Evolutionary conservation across 2,329 filamentous ascomycete species (phyloP).

Genomic region (Penicillium aurantiogriseum): DNA sequence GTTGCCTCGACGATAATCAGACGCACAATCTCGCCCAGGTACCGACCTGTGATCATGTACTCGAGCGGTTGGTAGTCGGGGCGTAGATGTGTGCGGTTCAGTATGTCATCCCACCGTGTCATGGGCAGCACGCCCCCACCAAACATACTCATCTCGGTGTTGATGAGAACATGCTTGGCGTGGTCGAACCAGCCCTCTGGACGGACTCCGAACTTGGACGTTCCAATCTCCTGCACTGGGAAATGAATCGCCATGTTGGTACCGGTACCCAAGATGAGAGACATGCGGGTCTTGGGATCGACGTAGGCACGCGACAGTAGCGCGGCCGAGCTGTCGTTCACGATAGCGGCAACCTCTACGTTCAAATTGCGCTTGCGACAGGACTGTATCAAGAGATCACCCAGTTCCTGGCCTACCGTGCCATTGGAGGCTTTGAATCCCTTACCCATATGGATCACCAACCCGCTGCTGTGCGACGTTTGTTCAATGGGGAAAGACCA

Average conservation of each 20-base stretch:
- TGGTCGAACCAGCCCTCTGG: constrained; percentile 55
- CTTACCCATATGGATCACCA: constrained; percentile 63
- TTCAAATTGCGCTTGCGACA: constrained; percentile 56
- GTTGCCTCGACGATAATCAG: constrained; percentile 62
- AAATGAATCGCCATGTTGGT: constrained; percentile 65
- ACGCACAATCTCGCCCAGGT: constrained; percentile 63
- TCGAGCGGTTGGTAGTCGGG: constrained; percentile 66
- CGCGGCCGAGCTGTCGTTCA: constrained; percentile 64
- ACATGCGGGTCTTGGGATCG: constrained; percentile 60
- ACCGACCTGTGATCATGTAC: constrained; percentile 62
- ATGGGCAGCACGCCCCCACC: constrained; percentile 56
- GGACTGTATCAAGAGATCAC: constrained; percentile 58
- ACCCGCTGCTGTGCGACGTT: constrained; percentile 58
- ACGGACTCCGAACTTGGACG: constrained; percentile 56
- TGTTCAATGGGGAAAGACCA: constrained; percentile 68
- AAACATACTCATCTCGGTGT: constrained; percentile 67
- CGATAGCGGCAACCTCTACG: constrained; percentile 60
- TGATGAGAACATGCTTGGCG: constrained; percentile 62
- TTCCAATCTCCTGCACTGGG: constrained; percentile 54
- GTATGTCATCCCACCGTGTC: constrained; percentile 60
- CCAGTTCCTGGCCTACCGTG: constrained; percentile 59
- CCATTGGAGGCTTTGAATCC: constrained; percentile 61
- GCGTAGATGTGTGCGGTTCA: constrained; percentile 56
- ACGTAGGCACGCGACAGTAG: constrained; percentile 62
- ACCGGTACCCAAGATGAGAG: constrained; percentile 63